These are phyloP conservation scores for Rhododendron kiyosumense DNA, from an alignment of 148 eudicot genomes.

Conservation along the genomic window DNA sequence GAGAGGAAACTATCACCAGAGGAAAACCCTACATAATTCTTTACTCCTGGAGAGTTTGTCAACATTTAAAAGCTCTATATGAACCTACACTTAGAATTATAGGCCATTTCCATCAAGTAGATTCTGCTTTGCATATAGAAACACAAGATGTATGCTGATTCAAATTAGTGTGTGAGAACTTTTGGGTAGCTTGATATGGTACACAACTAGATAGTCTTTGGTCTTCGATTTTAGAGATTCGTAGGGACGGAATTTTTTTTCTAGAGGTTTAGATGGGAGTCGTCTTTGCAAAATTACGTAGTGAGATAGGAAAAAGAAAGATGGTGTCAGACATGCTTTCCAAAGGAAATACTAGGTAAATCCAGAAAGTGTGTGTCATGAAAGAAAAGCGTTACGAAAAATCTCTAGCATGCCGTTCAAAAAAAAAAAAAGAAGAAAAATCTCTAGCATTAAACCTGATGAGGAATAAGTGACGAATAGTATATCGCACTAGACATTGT, in stretches of 20 bases:
- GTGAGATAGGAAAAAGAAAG: background rate
- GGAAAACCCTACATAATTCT: background rate
- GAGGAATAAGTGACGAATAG: background rate
- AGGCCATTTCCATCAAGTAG: background rate
- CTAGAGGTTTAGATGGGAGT: background rate
- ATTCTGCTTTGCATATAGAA: background rate
- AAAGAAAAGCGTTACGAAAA: background rate
- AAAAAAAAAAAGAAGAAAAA: background rate
- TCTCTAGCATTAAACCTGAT: background rate
- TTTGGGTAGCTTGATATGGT: background rate
- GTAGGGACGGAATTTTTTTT: background rate
- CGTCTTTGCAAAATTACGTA: background rate
- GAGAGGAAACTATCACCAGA: background rate
- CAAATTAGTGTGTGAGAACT: background rate
- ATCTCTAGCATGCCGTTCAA: background rate
- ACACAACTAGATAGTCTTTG: background rate
- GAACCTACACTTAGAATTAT: background rate
- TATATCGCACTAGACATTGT: background rate
- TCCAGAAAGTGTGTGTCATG: background rate
- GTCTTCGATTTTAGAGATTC: background rate
- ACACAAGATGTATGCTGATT: background rate
- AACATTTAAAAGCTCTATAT: background rate
- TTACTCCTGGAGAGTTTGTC: background rate
- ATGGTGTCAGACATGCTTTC: background rate
- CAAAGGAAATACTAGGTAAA: background rate